Base-by-base conservation (phyloP, 805 yeast genomes). In the Cyberlindnera suaveolens region DNA sequence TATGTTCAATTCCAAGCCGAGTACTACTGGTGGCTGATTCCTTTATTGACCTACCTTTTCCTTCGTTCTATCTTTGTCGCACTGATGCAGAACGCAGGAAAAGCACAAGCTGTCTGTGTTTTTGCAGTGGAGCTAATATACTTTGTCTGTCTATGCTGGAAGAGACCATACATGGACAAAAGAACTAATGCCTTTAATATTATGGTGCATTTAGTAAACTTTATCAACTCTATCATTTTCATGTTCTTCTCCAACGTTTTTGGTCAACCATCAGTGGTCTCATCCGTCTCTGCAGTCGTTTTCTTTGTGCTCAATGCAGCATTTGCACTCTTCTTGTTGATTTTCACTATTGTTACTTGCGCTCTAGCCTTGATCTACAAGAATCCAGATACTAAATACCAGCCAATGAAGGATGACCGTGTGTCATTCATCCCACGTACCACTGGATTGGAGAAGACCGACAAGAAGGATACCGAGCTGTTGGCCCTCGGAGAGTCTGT, bases 341-440 rank as follows among this genome's bases (percentile, higher is more conserved):
- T 93, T 39, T 82, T 90, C 72, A 89, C 96, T 37, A 80, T 93
- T 54, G 78, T 89, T 32, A 85, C 96, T 2, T 90, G 98, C 68
- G 70, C 81, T 6, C 69, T 88, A 64, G 96, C 96, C 0, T 64
- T 93, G 55, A 52, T 90, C 29, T 82, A 85, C 63, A 88, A 85
- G 71, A 89, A 93, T 63, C 98, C 99, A 41, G 99, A 93, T 65
- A 79, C 91, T 9, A 77, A 96, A 54, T 93, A 93, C 68, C 91
- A 88, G 67, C 98, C 96, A 48, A 85, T 91, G 84, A 85, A 84
- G 55, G 99, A 93, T 64, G 99, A 93, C 61, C 79, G 99, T 61
- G 93, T 85, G 40, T 85, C 96, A n/a, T 93, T 93, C 63, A 85
- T 93, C 59, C 90, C 90, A 49, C 74, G 82, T 56, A 70, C 60